Base-by-base conservation (phyloP, 2,329 filamentous ascomycete genomes). In the Boeremia lycopersici region DNA sequence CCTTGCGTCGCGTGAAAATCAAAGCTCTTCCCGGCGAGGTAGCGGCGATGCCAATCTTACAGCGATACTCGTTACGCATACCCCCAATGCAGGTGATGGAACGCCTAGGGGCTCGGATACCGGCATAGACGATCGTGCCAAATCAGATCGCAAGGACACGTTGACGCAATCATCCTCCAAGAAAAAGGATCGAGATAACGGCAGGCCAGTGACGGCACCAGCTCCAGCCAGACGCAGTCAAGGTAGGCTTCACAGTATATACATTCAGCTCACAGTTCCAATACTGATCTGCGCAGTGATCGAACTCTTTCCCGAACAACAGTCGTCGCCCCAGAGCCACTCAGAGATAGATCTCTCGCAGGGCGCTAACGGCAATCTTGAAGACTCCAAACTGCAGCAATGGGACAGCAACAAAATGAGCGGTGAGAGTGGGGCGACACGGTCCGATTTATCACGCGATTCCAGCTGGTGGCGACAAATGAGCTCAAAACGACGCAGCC, bases 31-130 rank as follows among this genome's bases (percentile, higher is more conserved):
- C 10, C 66, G 74, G 48, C 65, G 74, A 56, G 73, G 70, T 9
- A 76, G 74, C 49, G 71, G 68, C 41, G 74, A 76, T 57, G 69
- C 74, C n/a, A 75, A 73, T 56, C 53, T 76, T 38, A 76, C 74
- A 17, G 71, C 73, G 2, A 75, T 76, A 46, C 59, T 75, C 17
- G 70, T 76, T 26, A 76, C 74, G n/a, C 69, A 74, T 35, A 69
- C 70, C 11, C 66, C 64, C n/a, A 72, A 71, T 40, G 46, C 61
- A 3, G 53, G 68, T 11, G 72, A 74, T 9, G 54, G 58, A 17
- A 38, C 61, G 9, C 38, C 54, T 6, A 70, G 63, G 45, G 65
- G 63, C 29, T 39, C 57, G 10, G 44, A 53, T 33, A 46, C 49
- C 25, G 56, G 47, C 23, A 36, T 61, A 12, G 62, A 62, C 1